Percentiles rank a stretch among this genome's conserved stretches.
These are phyloP conservation scores for Westerdykella sp. DNA, from an alignment of 2,329 filamentous ascomycete species.

Conservation along the genomic window DNA sequence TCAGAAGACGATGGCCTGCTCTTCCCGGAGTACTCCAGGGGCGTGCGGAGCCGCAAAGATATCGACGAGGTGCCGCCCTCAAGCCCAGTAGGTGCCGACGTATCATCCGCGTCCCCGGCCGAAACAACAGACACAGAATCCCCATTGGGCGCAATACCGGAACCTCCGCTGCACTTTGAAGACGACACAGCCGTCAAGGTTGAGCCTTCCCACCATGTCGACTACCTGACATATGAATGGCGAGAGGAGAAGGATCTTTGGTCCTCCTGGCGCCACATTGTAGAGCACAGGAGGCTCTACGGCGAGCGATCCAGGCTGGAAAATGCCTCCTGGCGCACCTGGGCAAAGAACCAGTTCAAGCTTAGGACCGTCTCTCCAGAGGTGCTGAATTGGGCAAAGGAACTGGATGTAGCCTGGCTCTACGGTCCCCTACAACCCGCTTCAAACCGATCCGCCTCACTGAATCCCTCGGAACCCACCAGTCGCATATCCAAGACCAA, in stretches of 20 bases:
- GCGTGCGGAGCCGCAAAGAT: constrained; percentile 9
- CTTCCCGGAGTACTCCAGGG: constrained; percentile 40
- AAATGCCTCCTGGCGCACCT: constrained; percentile 95
- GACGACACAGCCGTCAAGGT: constrained; percentile 72
- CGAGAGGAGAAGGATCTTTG: constrained; percentile 85
- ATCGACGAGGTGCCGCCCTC: constrained; percentile 31
- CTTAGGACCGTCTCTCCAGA: constrained; percentile 85
- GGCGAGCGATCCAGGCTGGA: constrained; percentile 77
- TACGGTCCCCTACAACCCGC: constrained; percentile 86
- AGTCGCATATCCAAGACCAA: constrained; percentile 55
- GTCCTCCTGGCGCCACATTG: constrained; percentile 93
- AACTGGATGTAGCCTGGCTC: constrained; percentile 95
- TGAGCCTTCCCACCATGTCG: constrained; percentile 81
- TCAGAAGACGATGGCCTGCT: constrained; percentile 35
- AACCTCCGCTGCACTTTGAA: constrained; percentile 51
- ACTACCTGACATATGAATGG: constrained; percentile 91
- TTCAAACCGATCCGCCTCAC: constrained; percentile 48
- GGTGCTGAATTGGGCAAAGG: constrained; percentile 95
- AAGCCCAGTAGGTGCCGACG: constrained; percentile 23
- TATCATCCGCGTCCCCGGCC: constrained; percentile 47
- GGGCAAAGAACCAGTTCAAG: constrained; percentile 87
- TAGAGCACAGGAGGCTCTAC: constrained; percentile 71
- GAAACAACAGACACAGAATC: constrained; percentile 41
- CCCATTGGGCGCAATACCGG: constrained; percentile 51
- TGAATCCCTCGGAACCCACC: constrained; percentile 45